phyloP scores from a whole-genome alignment of 2,329 filamentous ascomycete genomes.

The Claviceps sp. region DNA sequence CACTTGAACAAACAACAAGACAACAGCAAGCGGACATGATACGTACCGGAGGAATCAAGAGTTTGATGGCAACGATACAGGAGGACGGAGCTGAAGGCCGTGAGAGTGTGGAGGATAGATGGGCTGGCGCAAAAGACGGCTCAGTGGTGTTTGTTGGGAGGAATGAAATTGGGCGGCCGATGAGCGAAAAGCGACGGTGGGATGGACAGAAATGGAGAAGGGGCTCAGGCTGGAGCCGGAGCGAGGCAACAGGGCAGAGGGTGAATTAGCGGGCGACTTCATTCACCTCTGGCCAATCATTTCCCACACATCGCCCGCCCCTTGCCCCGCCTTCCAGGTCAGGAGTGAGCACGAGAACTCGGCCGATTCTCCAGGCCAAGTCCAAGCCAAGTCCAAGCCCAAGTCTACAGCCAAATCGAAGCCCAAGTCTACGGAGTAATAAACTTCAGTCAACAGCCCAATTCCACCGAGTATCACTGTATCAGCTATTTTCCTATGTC shows the following conservation, averaged over 20 bases:
- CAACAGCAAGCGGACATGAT: constrained; percentile 4
- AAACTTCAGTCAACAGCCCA: too few relatives aligned
- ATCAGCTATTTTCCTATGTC: too few relatives aligned
- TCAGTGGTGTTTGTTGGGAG: constrained; percentile 13
- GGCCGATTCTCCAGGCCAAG: too few relatives aligned
- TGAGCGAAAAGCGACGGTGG: constrained; percentile 17
- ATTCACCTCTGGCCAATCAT: neutral
- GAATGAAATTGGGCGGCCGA: constrained; percentile 18
- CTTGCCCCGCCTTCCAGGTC: neutral
- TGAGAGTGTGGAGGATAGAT: constrained; percentile 9
- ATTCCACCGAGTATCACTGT: too few relatives aligned
- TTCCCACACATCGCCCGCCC: neutral
- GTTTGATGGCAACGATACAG: neutral
- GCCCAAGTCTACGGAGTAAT: too few relatives aligned
- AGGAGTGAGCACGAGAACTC: too few relatives aligned
- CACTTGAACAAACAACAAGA: constrained; percentile 3
- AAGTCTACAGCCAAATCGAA: too few relatives aligned
- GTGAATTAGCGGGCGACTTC: neutral
- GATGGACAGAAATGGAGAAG: constrained; percentile 19
- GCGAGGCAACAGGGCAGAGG: constrained; percentile 5
- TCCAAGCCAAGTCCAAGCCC: too few relatives aligned
- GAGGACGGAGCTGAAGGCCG: neutral
- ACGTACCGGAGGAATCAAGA: constrained; percentile 5
- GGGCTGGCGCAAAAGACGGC: constrained; percentile 7
- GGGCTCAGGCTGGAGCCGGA: constrained; percentile 15